Conservation (phyloP, 768 basidiomycete genomes). For the Amanita pseudoporphyria region DNA sequence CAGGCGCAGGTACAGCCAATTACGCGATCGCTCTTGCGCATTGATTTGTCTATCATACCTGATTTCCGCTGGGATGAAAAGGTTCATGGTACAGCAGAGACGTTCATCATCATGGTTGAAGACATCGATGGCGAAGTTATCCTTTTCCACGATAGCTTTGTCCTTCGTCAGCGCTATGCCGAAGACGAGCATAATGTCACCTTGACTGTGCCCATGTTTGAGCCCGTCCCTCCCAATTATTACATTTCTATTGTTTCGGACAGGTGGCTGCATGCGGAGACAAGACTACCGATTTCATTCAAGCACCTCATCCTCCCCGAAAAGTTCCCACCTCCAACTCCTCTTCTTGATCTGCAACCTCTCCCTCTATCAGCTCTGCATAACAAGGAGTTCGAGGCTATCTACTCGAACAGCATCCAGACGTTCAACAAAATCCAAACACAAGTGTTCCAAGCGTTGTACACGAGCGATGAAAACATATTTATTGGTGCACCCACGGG, state of each 20-base stretch:
- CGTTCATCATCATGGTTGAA: slow-evolving; percentile 90
- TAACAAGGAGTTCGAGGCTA: slow-evolving; percentile 84
- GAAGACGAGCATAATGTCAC: slow-evolving; percentile 93
- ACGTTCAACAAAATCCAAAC: slow-evolving; percentile 99
- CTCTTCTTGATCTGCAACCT: slow-evolving; percentile 86
- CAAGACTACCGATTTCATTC: slow-evolving; percentile 91
- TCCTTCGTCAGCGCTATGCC: slow-evolving; percentile 85
- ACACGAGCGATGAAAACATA: slow-evolving; percentile 93
- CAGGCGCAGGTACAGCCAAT: slow-evolving; percentile 97
- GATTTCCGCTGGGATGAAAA: slow-evolving; percentile 99
- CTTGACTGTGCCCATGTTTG: slow-evolving; percentile 92
- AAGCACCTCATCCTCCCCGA: slow-evolving; percentile 96
- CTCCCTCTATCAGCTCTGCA: slow-evolving; percentile 87
- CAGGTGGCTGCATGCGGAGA: slow-evolving; percentile 93
- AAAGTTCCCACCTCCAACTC: slow-evolving; percentile 89
- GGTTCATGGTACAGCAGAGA: slow-evolving; percentile 80
- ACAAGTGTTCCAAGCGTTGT: slow-evolving; percentile 97
- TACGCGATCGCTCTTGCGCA: slow-evolving; percentile 83
- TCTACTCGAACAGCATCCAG: slow-evolving; percentile 73
- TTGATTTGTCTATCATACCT: slow-evolving; percentile 91
- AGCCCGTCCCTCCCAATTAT: slow-evolving; percentile 97
- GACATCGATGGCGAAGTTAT: slow-evolving; percentile 97
- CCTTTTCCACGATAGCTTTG: slow-evolving; percentile 89
- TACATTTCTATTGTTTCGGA: slow-evolving; percentile 94
- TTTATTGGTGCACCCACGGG: slow-evolving; percentile 97